These are phyloP conservation scores for Microstegium vimineum DNA, from an alignment of 176 grass and related monocot genomes.

Conservation along the genomic window DNA sequence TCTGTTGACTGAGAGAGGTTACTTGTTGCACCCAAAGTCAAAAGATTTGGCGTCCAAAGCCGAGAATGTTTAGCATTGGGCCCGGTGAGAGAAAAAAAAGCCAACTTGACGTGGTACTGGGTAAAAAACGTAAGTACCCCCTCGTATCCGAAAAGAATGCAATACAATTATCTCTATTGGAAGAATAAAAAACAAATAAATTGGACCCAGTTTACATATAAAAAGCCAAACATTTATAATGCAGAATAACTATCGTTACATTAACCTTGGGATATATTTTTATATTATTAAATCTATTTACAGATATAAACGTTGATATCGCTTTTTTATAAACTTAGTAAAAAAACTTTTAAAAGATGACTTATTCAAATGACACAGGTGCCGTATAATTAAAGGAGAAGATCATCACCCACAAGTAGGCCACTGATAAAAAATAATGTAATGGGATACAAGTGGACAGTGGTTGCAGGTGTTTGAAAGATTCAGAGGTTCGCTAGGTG, in stretches of 20 bases:
- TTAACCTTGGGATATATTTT: not conserved
- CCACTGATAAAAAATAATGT: not conserved
- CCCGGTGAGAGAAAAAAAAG: not conserved
- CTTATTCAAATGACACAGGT: not conserved
- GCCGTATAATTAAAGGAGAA: not conserved
- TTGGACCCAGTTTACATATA: not conserved
- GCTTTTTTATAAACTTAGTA: not conserved
- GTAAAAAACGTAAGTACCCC: not conserved
- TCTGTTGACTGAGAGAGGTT: not conserved
- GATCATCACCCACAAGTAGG: not conserved
- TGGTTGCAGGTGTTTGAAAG: not conserved
- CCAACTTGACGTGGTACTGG: not conserved
- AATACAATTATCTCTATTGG: no score
- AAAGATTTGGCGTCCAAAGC: constrained; percentile 3
- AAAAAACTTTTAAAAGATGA: not conserved
- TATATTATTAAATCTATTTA: not conserved
- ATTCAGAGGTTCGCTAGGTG: not conserved
- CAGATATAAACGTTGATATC: not conserved
- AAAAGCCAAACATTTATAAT: not conserved
- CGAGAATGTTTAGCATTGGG: not conserved
- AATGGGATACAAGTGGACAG: not conserved
- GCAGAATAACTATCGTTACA: not conserved
- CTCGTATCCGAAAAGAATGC: no score
- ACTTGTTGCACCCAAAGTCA: not conserved
- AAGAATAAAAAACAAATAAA: not conserved